These are phyloP conservation scores for Phytophthora palmivora DNA, from an alignment of 352 stramenopile species.

Conservation along the genomic window DNA sequence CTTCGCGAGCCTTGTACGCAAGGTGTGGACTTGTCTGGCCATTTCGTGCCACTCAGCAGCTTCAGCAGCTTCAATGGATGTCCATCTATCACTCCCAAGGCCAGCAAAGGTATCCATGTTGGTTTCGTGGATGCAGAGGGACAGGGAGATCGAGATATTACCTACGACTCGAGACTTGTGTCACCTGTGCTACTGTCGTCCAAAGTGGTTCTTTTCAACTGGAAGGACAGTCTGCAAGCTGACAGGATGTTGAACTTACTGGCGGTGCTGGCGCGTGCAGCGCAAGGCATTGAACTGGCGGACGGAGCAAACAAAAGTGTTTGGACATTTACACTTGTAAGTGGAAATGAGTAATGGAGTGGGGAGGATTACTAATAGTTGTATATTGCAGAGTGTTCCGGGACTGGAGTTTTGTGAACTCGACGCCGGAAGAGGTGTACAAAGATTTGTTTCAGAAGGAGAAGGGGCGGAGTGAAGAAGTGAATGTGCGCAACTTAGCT, in stretches of 20 bases:
- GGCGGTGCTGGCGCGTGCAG: conserved; percentile 77
- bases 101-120: conserved; percentile 61
- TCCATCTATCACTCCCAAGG: conserved; percentile 36
- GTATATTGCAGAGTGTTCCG: conserved; percentile 68
- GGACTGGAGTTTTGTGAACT: conserved; percentile 91
- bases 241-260: conserved; percentile 89
- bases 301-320: conserved; percentile 86
- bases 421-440: conserved; percentile 81
- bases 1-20: conserved; percentile 87
- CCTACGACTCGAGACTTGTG: conserved; percentile 86
- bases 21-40: conserved; percentile 81
- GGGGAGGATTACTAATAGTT: not conserved
- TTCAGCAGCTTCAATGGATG: conserved; percentile 84
- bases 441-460: conserved; percentile 86
- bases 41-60: conserved; percentile 70
- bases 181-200: conserved; percentile 86
- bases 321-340: conserved; percentile 89
- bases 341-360: conserved; percentile 11
- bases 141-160: conserved; percentile 88
- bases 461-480: conserved; percentile 80
- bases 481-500: conserved; percentile 83
- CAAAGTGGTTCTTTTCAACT: conserved; percentile 91
- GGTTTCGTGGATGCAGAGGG: conserved; percentile 89
- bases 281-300: conserved; percentile 81
- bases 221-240: conserved; percentile 88